These are phyloP conservation scores for Wickerhamiella qilinensis DNA, from an alignment of 805 yeast genomes.

Conservation along the genomic window DNA sequence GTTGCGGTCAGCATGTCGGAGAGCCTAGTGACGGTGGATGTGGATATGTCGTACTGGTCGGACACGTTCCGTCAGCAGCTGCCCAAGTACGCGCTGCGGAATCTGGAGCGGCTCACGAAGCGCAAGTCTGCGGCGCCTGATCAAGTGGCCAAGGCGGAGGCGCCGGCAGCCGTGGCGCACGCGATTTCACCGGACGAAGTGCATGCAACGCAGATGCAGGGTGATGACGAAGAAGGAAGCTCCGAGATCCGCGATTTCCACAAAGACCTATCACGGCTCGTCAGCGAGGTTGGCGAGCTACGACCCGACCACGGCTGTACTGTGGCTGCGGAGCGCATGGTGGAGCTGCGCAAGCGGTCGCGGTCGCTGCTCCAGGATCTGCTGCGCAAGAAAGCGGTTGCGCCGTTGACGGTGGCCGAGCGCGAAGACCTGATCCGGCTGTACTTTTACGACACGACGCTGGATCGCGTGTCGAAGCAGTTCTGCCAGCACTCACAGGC, in stretches of 20 bases:
- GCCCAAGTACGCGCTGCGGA: conserved; percentile 67
- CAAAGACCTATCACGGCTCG: neutral
- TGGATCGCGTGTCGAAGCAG: conserved; percentile 12
- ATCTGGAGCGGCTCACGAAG: conserved; percentile 33
- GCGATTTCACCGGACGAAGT: neutral
- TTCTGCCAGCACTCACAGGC: neutral
- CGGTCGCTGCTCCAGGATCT: conserved; percentile 11
- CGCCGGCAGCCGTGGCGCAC: conserved; percentile 4
- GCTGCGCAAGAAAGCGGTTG: conserved; percentile 7
- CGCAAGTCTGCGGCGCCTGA: conserved; percentile 7
- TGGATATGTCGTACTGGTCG: conserved; percentile 48
- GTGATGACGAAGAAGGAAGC: neutral
- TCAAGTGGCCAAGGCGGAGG: conserved; percentile 10
- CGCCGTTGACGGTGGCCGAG: conserved; percentile 12
- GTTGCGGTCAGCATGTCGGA: conserved; percentile 52
- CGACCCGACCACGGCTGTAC: neutral
- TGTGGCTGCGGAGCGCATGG: conserved; percentile 7
- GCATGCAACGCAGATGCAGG: neutral
- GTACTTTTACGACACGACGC: conserved; percentile 11
- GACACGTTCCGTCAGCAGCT: conserved; percentile 49
- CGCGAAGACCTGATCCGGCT: conserved; percentile 14
- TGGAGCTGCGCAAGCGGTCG: conserved; percentile 10
- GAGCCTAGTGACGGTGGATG: conserved; percentile 49
- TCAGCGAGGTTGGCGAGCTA: neutral
- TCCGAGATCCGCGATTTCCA: neutral